Percentiles rank a stretch among this genome's conserved stretches.
phyloP scores from a whole-genome alignment of 169 alveolate species.

The Nephromyces sp. region DNA sequence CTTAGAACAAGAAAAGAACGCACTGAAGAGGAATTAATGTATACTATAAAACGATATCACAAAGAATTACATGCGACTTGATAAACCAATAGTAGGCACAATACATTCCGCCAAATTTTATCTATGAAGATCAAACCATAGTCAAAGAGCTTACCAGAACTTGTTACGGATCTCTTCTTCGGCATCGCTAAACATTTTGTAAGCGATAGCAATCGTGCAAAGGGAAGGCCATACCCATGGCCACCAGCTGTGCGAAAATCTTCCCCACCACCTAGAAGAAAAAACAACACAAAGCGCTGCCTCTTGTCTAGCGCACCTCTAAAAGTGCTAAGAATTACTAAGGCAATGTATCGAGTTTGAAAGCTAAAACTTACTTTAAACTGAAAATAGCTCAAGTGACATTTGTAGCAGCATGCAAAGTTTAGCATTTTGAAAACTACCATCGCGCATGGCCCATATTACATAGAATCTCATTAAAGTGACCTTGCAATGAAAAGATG shows the following conservation, averaged over 20 bases:
- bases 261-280: conserved; percentile 26
- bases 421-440: neutral
- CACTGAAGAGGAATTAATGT: too few species aligned
- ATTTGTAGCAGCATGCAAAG: neutral
- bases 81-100: too few species aligned
- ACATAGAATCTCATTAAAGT: too few species aligned
- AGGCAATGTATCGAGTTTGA: neutral
- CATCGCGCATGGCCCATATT: neutral
- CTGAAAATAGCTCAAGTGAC: neutral
- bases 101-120: too few species aligned
- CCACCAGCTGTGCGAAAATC: conserved; percentile 30
- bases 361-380: neutral
- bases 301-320: neutral
- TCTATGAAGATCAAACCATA: too few species aligned
- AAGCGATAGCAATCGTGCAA: conserved; percentile 14
- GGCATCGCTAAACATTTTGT: conserved; percentile 33
- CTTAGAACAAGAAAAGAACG: too few species aligned
- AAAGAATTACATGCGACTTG: too few species aligned
- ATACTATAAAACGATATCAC: too few species aligned
- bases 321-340: neutral
- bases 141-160: conserved; percentile 43
- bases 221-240: conserved; percentile 39
- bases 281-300: neutral
- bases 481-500: too few species aligned
- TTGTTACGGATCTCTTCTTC: conserved; percentile 27